Percentiles rank a stretch among this genome's conserved stretches.
These are phyloP conservation scores for Hura crepitans DNA, from an alignment of 441 rosid species.

Conservation along the genomic window DNA sequence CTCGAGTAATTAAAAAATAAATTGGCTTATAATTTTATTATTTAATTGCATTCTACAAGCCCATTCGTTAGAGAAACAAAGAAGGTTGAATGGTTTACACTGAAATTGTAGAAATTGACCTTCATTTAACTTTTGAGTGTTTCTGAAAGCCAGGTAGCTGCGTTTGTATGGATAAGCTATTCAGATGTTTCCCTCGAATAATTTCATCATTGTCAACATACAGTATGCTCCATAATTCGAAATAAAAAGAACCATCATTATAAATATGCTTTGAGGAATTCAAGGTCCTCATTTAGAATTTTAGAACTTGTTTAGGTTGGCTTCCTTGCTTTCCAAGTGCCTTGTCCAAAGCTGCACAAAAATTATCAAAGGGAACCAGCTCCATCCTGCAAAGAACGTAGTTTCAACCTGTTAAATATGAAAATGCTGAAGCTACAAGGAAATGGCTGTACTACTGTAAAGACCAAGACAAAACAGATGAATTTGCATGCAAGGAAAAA, in stretches of 20 bases:
- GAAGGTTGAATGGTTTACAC: too few relatives aligned
- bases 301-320: slow-evolving; percentile 86
- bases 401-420: not conserved
- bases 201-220: not conserved
- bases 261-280: not conserved
- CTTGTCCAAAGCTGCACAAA: slow-evolving; percentile 57
- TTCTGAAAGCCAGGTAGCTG: too few relatives aligned
- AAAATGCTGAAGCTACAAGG: not conserved
- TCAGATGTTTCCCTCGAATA: not conserved
- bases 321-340: slow-evolving; percentile 69
- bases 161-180: not conserved
- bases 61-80: too few relatives aligned
- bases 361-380: slow-evolving; percentile 55
- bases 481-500: not conserved
- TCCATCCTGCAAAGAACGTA: slow-evolving; percentile 53
- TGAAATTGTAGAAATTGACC: too few relatives aligned
- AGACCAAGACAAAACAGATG: not conserved
- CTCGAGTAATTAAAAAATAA: too few relatives aligned
- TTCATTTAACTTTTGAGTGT: too few relatives aligned
- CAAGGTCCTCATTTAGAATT: slow-evolving; percentile 36
- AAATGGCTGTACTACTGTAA: too few relatives aligned
- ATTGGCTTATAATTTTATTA: too few relatives aligned
- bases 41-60: too few relatives aligned
- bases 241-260: too few relatives aligned
- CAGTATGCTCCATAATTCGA: not conserved